Conservation (phyloP, 169 alveolate species). For the Plasmodium blacklocki region DNA sequence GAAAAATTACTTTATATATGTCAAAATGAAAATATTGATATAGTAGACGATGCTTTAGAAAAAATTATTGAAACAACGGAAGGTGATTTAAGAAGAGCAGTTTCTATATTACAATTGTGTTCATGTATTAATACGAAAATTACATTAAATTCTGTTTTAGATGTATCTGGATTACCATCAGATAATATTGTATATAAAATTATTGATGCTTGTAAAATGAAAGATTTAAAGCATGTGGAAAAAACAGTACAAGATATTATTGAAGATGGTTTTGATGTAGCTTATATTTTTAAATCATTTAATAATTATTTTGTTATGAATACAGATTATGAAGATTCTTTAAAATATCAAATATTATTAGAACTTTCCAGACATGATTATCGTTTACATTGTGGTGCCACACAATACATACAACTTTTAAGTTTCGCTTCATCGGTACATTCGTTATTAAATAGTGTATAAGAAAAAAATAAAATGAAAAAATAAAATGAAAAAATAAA, state of each 20-base stretch:
- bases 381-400: slow-evolving; percentile 64
- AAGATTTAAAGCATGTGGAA: slow-evolving; percentile 56
- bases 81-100: slow-evolving; percentile 97
- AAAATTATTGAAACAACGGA: slow-evolving; percentile 91
- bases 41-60: slow-evolving; percentile 83
- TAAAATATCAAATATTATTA: slow-evolving; percentile 49
- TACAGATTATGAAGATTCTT: slow-evolving; percentile 33
- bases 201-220: slow-evolving; percentile 73
- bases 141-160: slow-evolving; percentile 75
- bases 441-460: slow-evolving; percentile 28
- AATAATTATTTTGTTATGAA: slow-evolving; percentile 62
- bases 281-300: slow-evolving; percentile 59
- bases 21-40: slow-evolving; percentile 82
- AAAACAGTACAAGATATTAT: slow-evolving; percentile 65
- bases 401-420: slow-evolving; percentile 53
- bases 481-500: neutral
- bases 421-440: slow-evolving; percentile 62
- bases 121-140: slow-evolving; percentile 75
- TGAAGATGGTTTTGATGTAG: slow-evolving; percentile 74
- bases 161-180: slow-evolving; percentile 79
- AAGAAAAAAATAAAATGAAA: neutral
- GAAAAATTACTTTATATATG: slow-evolving; percentile 92
- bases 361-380: slow-evolving; percentile 63
- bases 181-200: slow-evolving; percentile 65
- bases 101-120: slow-evolving; percentile 94